Conservation (phyloP, 2,329 filamentous ascomycete species). For the Trichophyton schoenleinii region DNA sequence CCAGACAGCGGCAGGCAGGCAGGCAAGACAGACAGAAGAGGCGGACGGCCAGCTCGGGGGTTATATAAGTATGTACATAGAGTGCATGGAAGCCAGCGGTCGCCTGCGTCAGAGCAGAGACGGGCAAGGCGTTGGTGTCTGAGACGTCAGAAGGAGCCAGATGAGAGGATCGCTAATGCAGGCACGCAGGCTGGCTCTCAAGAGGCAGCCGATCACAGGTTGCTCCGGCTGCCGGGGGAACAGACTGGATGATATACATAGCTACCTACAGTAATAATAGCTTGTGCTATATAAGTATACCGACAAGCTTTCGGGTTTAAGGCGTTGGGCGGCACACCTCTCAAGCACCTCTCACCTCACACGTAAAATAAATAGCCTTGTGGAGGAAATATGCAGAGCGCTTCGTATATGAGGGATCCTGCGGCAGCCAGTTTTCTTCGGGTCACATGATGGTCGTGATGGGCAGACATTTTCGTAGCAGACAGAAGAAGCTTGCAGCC, state of each 20-base stretch:
- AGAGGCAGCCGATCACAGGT: not conserved
- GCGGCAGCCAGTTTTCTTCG: not conserved
- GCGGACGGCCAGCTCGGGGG: no score
- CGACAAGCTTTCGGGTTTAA: not conserved
- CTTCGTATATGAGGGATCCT: not conserved
- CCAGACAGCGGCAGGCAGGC: no score
- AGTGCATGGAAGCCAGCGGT: not conserved
- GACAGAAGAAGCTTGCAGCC: not conserved
- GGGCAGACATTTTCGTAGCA: no score
- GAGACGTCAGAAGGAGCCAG: not conserved
- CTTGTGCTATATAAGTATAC: not conserved
- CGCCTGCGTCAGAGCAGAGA: not conserved
- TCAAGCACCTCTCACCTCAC: not conserved
- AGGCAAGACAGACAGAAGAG: no score
- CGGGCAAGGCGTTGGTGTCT: not conserved
- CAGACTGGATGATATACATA: not conserved
- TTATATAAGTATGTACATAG: not conserved
- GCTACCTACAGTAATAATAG: not conserved
- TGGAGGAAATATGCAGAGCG: not conserved
- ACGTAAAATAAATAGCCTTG: not conserved
- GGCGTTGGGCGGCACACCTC: not conserved
- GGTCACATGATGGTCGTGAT: not conserved
- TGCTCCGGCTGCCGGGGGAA: not conserved
- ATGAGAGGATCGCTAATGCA: not conserved
- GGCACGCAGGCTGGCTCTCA: not conserved